phyloP scores from a whole-genome alignment of 768 basidiomycete species.

The Rhodotorula graminis region DNA sequence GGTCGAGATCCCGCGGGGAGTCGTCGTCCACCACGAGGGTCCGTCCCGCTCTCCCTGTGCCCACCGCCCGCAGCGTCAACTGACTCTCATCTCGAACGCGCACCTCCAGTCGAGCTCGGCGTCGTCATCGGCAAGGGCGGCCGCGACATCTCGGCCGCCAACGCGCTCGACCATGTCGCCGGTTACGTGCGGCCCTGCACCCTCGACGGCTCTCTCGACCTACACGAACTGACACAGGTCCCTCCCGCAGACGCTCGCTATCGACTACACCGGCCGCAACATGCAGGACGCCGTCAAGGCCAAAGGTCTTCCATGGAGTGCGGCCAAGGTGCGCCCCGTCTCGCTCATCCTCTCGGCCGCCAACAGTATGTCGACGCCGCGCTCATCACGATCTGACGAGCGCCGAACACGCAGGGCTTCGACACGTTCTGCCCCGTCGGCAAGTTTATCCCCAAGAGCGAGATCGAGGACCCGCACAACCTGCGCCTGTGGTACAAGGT shows the following conservation, averaged over 20 bases:
- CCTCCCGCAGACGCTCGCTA: conserved; percentile 58
- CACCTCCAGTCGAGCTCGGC: conserved; percentile 77
- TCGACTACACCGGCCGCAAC: conserved; percentile 95
- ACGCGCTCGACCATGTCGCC: conserved; percentile 73
- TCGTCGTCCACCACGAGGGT: conserved; percentile 90
- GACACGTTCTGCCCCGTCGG: conserved; percentile 77
- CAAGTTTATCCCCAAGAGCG: conserved; percentile 71
- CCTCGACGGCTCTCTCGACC: background rate
- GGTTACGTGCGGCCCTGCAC: conserved; percentile 59
- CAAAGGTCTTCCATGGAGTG: conserved; percentile 92
- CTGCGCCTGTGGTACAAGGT: conserved; percentile 74
- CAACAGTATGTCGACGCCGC: too few species aligned
- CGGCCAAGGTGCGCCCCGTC: conserved; percentile 59
- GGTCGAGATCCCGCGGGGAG: conserved; percentile 78
- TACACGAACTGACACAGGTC: background rate
- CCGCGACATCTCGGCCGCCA: conserved; percentile 67
- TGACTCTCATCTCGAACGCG: too few species aligned
- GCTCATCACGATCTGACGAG: background rate
- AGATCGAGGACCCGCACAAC: conserved; percentile 66
- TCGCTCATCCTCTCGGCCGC: background rate
- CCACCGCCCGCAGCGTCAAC: too few species aligned
- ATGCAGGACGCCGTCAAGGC: conserved; percentile 89
- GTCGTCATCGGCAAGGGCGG: conserved; percentile 88
- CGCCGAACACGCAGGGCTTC: conserved; percentile 56
- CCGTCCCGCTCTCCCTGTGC: background rate